Evolutionary conservation across 2,329 filamentous ascomycete species (phyloP), one percentile per base, ranked within the genome.

Genomic region (Neoscytalidium dimidiatum): DNA sequence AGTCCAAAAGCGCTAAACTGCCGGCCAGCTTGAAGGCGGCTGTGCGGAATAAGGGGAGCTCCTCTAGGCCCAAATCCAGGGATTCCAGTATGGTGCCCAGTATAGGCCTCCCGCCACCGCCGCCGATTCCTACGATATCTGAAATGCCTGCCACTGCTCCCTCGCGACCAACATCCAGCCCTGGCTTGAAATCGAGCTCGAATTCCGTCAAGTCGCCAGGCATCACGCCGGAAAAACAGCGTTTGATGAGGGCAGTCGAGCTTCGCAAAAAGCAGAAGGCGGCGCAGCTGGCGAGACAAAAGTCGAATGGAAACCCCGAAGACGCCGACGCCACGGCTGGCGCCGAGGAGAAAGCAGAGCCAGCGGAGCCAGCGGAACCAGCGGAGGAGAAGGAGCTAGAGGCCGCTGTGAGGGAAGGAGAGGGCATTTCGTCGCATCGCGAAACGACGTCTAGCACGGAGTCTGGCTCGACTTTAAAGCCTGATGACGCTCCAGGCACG

Each of bases 181-280:
- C 80, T 4, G 72, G 71, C n/a, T 21, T 38, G 35, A 53, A 46
- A 13, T 58, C 64, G 28, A 51, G 31, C 19, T 73, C 72, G 82
- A 56, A 33, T 44, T 53, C 56, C 3, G 21, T 71, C 74, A 82
- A 69, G 74, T 79, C 77, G 71, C 83, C 75, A 11, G 80, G 81
- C n/a, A 90, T 96, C 72, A 92, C 92, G 1, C 92, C 92, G 0
- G 95, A 99, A 77, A 98, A 96, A 80, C 88, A 92, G 67, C 86
- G 95, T 63, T 82, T 99, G 68, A 94, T 97, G 92, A 97, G 96
- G 80, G 95, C 95, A 7, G 85, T 97, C 80, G 91, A 97, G 77
- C 79, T 97, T 70, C 86, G 94, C 61, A 95, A 96, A 78, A 92
- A 91, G 78, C 93, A 92, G 76, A 88, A 89, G 73, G 77, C 77